phyloP scores from a whole-genome alignment of 2,329 filamentous ascomycete genomes.

The Talaromyces sp. region DNA sequence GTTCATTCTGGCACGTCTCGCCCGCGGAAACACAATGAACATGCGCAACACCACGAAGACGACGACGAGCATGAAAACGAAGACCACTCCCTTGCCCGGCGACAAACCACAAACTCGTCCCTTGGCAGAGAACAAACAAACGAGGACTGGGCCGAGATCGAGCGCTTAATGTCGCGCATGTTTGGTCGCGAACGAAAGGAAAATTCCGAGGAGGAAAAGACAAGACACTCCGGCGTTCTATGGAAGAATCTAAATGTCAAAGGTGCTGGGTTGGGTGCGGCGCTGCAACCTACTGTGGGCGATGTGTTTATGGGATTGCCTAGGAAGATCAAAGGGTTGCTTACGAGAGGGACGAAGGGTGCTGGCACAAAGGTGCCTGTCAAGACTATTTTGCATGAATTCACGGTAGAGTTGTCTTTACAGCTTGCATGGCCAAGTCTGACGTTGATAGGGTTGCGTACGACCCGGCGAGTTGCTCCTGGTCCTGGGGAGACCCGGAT shows the following conservation, averaged over 20 bases:
- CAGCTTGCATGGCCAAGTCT: not conserved
- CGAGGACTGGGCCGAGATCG: conserved; percentile 32
- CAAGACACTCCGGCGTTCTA: conserved; percentile 64
- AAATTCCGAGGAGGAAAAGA: conserved; percentile 67
- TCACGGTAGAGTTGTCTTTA: conserved; percentile 40
- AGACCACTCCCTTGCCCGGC: not conserved
- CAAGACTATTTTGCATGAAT: conserved; percentile 64
- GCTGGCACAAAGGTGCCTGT: conserved; percentile 46
- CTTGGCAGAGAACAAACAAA: not conserved
- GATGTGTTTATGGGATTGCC: conserved; percentile 54
- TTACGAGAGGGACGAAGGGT: conserved; percentile 32
- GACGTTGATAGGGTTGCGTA: conserved; percentile 35
- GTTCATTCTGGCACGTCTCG: not conserved
- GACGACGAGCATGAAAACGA: not conserved
- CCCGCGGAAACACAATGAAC: not conserved
- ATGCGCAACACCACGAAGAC: not conserved
- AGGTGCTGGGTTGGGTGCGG: conserved; percentile 64
- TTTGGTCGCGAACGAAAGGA: conserved; percentile 64
- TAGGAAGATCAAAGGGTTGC: conserved; percentile 46
- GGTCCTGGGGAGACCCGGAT: conserved; percentile 29
- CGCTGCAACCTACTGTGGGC: conserved; percentile 55
- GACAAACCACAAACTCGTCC: conserved; percentile 7
- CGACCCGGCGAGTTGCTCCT: conserved; percentile 40
- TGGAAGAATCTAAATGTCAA: conserved; percentile 69
- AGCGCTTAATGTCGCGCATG: conserved; percentile 63